Base-by-base conservation (phyloP, 371 early-diverging fungal genomes). In the Mycotypha africana region DNA sequence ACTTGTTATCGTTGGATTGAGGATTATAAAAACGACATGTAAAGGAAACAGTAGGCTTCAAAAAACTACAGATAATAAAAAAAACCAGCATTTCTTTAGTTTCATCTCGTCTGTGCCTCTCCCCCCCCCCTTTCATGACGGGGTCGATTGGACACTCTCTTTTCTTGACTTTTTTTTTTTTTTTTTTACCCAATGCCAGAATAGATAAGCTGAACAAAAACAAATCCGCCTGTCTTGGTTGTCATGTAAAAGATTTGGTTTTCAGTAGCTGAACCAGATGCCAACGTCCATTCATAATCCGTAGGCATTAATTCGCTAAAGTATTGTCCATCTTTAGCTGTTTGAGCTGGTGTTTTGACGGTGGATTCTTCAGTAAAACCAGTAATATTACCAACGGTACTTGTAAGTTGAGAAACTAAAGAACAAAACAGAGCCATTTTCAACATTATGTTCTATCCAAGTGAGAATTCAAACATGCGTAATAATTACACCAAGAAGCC, bases 181-280 rank as follows among this genome's bases (percentile, higher is more conserved):
- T 25, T 23, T 25, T 23, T 35, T 66, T 81, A 83, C 82, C 89
- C 83, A 70, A 88, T 67, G 64, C 77, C 89, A 23, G 91, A 89
- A 76, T 92, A 89, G 53, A 91, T 91, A 58, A 91, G 58, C 62
- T 93, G 89, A 25, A 86, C 75, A 65, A 92, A 85, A 7, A 79
- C 81, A 63, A 88, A 83, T 39, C 76, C 73, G 9, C 93, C 93
- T 16, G 78, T 65, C 39, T 88, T 74, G 9, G 84, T 79, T 31
- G 84, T 81, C 35, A 89, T 60, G 62, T 95, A 93, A 53, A 91
- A 83, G 8, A 92, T 88, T 62, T 92, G 91, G 42, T 86, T 90
- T 70, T 93, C 95, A 6, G 93, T 92, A 11, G 90, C 85, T 17
- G 82, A 81, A 42, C 87, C 85, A 46, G 75, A 65, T 25, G 85